These are phyloP conservation scores for Fremontodendron californicum DNA, from an alignment of 345 rosid species.

Conservation along the genomic window DNA sequence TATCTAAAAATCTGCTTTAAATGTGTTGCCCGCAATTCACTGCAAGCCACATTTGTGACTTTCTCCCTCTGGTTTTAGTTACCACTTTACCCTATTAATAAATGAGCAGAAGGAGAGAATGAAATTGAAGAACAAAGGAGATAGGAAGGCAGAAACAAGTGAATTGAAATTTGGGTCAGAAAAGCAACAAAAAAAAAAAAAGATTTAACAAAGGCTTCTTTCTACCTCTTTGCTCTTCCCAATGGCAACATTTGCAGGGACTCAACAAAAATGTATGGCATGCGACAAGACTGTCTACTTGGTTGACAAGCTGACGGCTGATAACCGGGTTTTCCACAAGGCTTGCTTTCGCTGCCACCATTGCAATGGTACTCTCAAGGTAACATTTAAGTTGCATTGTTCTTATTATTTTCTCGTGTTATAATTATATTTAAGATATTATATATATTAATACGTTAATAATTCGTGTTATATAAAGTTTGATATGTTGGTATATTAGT, in stretches of 20 bases:
- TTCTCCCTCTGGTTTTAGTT: neutral
- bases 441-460: no score
- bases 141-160: neutral
- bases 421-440: no score
- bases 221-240: neutral
- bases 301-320: constrained; percentile 52
- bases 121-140: neutral
- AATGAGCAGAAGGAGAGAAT: neutral
- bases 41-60: constrained; percentile 5
- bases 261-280: constrained; percentile 55
- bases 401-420: no score
- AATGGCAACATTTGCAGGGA: constrained; percentile 45
- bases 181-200: neutral
- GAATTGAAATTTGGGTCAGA: neutral
- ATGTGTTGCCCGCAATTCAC: constrained; percentile 26
- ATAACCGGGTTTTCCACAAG: constrained; percentile 50
- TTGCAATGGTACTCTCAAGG: constrained; percentile 60
- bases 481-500: no score
- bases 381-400: no score
- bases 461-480: no score
- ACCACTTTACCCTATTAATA: neutral
- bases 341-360: constrained; percentile 68
- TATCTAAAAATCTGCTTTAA: constrained; percentile 19
- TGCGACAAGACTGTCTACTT: constrained; percentile 61
- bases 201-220: no score